Evolutionary conservation across 306 rosid species (phyloP), one percentile per base, ranked within the genome.

Genomic region (Styphnolobium japonicum): DNA sequence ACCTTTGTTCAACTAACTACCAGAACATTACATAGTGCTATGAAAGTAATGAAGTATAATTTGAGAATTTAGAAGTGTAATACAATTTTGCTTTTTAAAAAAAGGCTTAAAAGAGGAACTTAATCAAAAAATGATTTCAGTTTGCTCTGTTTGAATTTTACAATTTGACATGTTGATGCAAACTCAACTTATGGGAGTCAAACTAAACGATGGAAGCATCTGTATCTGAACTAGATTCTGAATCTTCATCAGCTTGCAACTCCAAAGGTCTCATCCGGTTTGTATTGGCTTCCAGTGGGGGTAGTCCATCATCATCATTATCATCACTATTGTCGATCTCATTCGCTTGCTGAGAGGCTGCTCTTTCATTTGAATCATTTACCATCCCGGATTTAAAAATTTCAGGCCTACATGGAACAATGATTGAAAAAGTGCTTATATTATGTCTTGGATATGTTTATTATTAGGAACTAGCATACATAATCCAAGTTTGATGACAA

Each of bases 261-360:
- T 84, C 92, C 42, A 62, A 52, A n/a, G 97, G 98, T 86, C 87
- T 85, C 48, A 82, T 58, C 85, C 98, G 85, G 87, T 94, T 94
- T 10, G 73, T 89, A 76, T 94, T 92, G 65, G 94, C 97, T 86
- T 94, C 98, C 51, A 93, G 37, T 7, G 98, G 99, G 61, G 98
- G 96, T 43, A 95, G 85, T 65, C 92, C 97, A 77, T 87, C 96
- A 71, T 86, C n/a, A n/a, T n/a, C n/a, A n/a, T n/a, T n/a, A n/a
- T n/a, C 78, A 37, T 82, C 86, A 53, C 94, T 88, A 0, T 72
- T 66, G 63, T 85, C 85, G 7, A 12, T 51, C 73, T 84, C 86
- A 61, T 80, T 83, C 83, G 73, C 94, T 75, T 72, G 87, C 29
- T 73, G 84, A 58, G 84, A 62, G 49, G 90, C 56, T 25, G 65